phyloP scores from a whole-genome alignment of 2,329 filamentous ascomycete species.

The Colletotrichum phormii region DNA sequence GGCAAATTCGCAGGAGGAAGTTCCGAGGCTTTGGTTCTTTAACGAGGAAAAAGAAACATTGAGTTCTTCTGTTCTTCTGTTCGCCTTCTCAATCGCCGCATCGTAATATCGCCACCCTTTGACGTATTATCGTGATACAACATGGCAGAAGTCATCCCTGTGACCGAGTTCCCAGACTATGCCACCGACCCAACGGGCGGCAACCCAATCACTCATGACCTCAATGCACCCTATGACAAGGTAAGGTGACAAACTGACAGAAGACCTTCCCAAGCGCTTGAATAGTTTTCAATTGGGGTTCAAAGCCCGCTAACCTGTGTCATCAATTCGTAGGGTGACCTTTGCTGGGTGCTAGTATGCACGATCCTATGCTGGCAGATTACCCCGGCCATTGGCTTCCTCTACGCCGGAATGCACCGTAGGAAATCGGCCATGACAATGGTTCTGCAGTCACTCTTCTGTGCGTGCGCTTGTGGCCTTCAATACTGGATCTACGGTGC shows the following conservation, averaged over 20 bases:
- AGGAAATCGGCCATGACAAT: slow-evolving; percentile 55
- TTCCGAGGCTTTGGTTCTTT: background rate
- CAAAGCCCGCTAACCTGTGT: background rate
- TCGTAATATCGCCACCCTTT: background rate
- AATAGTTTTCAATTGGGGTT: too few species aligned
- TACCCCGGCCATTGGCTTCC: slow-evolving; percentile 52
- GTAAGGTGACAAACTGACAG: slow-evolving; percentile 23
- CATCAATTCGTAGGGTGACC: slow-evolving; percentile 47
- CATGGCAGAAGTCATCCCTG: slow-evolving; percentile 35
- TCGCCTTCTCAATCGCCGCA: background rate
- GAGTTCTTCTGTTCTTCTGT: background rate
- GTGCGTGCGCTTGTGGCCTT: slow-evolving; percentile 56
- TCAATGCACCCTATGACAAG: slow-evolving; percentile 58
- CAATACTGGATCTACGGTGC: slow-evolving; percentile 62
- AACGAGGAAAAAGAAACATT: background rate
- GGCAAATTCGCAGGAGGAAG: background rate
- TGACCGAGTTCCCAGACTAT: slow-evolving; percentile 56
- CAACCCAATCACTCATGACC: slow-evolving; percentile 55
- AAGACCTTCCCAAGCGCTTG: too few species aligned
- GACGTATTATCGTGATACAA: background rate
- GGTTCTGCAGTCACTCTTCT: slow-evolving; percentile 60
- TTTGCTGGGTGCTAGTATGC: slow-evolving; percentile 55
- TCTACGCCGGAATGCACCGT: slow-evolving; percentile 53
- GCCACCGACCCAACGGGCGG: slow-evolving; percentile 51
- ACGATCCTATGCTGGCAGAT: slow-evolving; percentile 53